phyloP scores from a whole-genome alignment of 495 filamentous ascomycete species.

The Penicillium roqueforti region DNA sequence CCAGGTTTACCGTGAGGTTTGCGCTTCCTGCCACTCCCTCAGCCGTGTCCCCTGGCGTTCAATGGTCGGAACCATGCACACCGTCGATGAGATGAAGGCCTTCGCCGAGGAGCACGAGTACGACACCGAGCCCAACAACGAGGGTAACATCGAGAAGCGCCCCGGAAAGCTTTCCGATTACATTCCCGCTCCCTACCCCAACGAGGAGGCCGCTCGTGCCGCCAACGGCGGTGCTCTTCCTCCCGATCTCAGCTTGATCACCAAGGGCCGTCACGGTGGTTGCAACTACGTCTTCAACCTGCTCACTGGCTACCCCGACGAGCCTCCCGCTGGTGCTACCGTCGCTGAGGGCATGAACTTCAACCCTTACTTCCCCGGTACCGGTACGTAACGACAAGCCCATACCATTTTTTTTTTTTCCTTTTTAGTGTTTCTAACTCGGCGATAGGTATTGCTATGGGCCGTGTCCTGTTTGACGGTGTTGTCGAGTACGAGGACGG shows the following conservation, averaged over 20 bases:
- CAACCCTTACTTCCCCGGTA: slow-evolving; percentile 99
- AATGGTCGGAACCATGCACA: slow-evolving; percentile 87
- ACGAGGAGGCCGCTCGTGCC: slow-evolving; percentile 96
- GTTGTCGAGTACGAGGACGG: slow-evolving; percentile 98
- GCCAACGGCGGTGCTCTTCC: slow-evolving; percentile 98
- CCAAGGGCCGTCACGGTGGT: slow-evolving; percentile 96
- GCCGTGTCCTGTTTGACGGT: slow-evolving; percentile 94
- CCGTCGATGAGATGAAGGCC: slow-evolving; percentile 94
- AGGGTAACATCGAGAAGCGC: slow-evolving; percentile 97
- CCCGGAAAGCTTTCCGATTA: slow-evolving; percentile 98
- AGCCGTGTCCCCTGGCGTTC: slow-evolving; percentile 88
- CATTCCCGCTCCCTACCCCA: slow-evolving; percentile 91
- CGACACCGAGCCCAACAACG: slow-evolving; percentile 95
- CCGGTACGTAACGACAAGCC: slow-evolving; percentile 50
- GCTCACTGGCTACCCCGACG: slow-evolving; percentile 97
- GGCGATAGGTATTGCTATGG: slow-evolving; percentile 86
- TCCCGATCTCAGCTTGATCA: slow-evolving; percentile 94
- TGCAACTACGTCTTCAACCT: slow-evolving; percentile 98
- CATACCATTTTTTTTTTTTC: background rate
- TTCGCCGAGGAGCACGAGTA: slow-evolving; percentile 98
- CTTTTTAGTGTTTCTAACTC: slow-evolving; percentile 11
- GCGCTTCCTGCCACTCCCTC: slow-evolving; percentile 95
- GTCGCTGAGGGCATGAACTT: slow-evolving; percentile 91
- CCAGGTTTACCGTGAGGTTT: slow-evolving; percentile 99
- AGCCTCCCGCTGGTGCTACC: slow-evolving; percentile 80